These are phyloP conservation scores for Arachnomyces sp. DNA, from an alignment of 2,329 filamentous ascomycete genomes.

Conservation along the genomic window DNA sequence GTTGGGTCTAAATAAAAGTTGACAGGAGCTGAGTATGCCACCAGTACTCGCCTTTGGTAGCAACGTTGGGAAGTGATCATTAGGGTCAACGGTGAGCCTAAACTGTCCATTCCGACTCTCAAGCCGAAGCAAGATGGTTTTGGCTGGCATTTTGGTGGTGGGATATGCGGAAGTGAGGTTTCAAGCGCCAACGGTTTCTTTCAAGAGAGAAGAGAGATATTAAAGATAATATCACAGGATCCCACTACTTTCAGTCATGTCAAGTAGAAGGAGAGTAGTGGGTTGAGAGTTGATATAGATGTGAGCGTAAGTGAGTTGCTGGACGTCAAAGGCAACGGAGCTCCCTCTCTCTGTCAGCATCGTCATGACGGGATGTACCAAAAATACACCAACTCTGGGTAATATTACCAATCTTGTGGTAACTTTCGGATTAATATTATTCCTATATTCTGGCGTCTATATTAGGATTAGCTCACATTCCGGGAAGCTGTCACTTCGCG, in stretches of 20 bases:
- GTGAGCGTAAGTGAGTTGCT: neutral
- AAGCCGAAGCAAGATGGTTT: constrained; percentile 71
- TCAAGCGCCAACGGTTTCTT: constrained; percentile 3
- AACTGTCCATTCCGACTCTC: constrained; percentile 89
- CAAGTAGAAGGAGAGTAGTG: neutral
- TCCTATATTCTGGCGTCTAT: constrained; percentile 1
- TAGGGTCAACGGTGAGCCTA: constrained; percentile 67
- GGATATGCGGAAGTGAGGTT: neutral
- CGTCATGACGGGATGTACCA: constrained; percentile 16
- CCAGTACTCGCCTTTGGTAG: constrained; percentile 34
- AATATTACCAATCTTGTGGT: constrained; percentile 1
- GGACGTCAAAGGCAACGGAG: constrained; percentile 12
- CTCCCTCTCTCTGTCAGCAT: too few species aligned
- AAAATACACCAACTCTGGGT: constrained; percentile 2
- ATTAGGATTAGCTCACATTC: too few species aligned
- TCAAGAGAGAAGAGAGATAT: neutral
- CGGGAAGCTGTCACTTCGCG: too few species aligned
- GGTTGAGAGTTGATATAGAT: neutral
- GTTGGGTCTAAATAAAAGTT: neutral
- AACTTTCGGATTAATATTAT: neutral
- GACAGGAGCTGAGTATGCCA: neutral
- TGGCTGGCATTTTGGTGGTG: constrained; percentile 27
- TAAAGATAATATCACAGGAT: neutral
- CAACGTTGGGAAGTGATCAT: constrained; percentile 59
- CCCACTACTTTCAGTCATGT: neutral